Base-by-base conservation (phyloP, 768 basidiomycete species). In the Agrocybe pediades region DNA sequence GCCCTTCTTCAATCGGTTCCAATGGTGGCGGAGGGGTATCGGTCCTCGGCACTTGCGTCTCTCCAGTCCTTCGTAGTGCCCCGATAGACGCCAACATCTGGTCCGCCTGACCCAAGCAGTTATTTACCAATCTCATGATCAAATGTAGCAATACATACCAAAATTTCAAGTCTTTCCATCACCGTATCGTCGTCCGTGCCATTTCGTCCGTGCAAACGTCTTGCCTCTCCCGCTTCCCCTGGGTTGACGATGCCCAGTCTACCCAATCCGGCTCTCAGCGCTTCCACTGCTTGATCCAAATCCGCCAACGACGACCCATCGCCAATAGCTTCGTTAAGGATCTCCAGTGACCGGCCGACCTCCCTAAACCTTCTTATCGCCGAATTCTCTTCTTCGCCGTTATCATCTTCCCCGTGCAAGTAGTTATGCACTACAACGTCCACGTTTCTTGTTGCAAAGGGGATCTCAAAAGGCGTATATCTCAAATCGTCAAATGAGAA, bases 41-140 rank as follows among this genome's bases (percentile, higher is more conserved):
- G 15, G 39, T 24, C 47, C 15, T 51, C 57, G 26, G 30, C 53
- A 25, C 53, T 52, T 13, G 49, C 46, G 24, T 52, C 54, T 36
- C 33, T 6, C 49, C 53, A 43, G 56, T 17, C 46, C 49, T 17
- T 52, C 54, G 56, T 50, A 54, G 30, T 46, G 48, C 51, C 50
- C 39, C 57, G 25, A 56, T 44, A 16, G 63, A 62, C 15, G 59
- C 58, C 25, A 73, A 54, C 69, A 74, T 69, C 47, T 73, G 68
- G 25, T 70, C 70, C 19, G 71, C 70, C 72, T 74, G 46, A 42
- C 46, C 24, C 40, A 24, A 21, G 45, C 27, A 17, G 41, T 29
- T 29, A 41, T 23, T 13, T 25, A 24, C 33, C 9, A 43, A 19
- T 33, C 15, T 19, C 4, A 23, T 19, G 15, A 41, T 40, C 23